Evolutionary conservation across 225 moss, liverwort and hornwort genomes (phyloP), one percentile per base, ranked within the genome.

Genomic region (Ulota crispa): DNA sequence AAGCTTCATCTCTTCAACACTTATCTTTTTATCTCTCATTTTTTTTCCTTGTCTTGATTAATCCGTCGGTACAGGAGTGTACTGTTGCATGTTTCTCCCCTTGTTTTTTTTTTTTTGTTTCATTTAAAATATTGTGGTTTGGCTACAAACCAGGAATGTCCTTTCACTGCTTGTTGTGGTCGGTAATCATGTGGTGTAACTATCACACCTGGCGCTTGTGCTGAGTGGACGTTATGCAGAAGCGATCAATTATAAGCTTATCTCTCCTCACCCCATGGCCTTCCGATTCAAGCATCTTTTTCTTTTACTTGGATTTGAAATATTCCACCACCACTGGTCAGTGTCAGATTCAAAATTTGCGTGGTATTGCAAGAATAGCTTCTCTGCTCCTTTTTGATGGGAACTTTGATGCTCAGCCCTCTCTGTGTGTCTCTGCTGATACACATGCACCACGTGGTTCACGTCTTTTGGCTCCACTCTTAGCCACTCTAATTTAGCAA

Each of bases 1-100:
- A 83, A n/a, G 73, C 73, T 79, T 83, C 3, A n/a, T 34, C 74
- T 74, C 34, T 57, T 74, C 79, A 65, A 52, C 61, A 61, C 60
- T 71, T 34, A 54, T 60, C 60, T 68, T 74, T 42, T 81, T 43
- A 61, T 42, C 61, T 32, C 37, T 16, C 50, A 47, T 47, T 43
- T 14, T 41, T 39, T 85, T 73, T 47, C 66, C 5, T 26, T 78
- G 28, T 61, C 52, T 81, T 80, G 20, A n/a, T 60, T 82, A 19
- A 55, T 60, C 47, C 75, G 82, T 57, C 45, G 43, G 69, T 76
- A 69, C 50, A 57, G 10, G n/a, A 76, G 68, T 75, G 10, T 45
- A 45, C 26, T 59, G 59, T 55, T 55, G 64, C 78, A 62, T 70
- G 37, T 70, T 63, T 52, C 53, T 34, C n/a, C 63, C 59, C 72